A percentile compares a stretch with the other conserved stretches of the same genome.
These are phyloP conservation scores for Smithsoniella earleae DNA, from an alignment of 163 green algal genomes.

Conservation along the genomic window DNA sequence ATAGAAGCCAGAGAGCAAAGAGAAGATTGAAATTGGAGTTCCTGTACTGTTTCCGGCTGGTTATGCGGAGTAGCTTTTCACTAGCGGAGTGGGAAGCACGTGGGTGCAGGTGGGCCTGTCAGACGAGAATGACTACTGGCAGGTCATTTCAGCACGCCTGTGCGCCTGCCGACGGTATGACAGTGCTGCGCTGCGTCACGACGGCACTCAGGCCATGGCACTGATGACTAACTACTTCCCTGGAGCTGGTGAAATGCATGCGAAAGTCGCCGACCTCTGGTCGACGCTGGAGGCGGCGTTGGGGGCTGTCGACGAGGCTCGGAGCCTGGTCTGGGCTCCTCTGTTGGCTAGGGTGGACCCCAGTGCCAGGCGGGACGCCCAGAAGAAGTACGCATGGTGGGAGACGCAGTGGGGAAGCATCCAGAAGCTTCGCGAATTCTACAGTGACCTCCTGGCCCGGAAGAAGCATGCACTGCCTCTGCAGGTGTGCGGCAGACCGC, in stretches of 20 bases:
- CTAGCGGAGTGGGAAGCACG: no score
- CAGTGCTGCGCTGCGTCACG: not conserved
- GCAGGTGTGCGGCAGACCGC: not conserved
- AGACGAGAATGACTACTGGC: not conserved
- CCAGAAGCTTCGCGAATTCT: constrained; percentile 18
- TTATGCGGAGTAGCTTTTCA: no score
- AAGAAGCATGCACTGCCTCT: not conserved
- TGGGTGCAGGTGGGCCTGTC: constrained; percentile 44
- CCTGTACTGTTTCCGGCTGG: no score
- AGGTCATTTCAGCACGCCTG: constrained; percentile 18
- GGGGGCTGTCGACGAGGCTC: not conserved
- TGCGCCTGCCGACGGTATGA: not conserved
- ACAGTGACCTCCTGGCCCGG: not conserved
- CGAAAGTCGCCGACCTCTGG: not conserved
- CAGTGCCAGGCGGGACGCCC: not conserved
- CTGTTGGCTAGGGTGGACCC: not conserved
- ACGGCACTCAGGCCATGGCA: not conserved
- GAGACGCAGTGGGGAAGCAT: constrained; percentile 20
- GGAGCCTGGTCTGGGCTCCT: not conserved
- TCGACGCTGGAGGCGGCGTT: not conserved
- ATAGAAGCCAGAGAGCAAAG: no score
- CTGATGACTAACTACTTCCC: constrained; percentile 5
- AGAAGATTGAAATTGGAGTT: no score
- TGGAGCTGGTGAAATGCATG: not conserved
- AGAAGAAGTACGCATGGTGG: constrained; percentile 26